phyloP scores from a whole-genome alignment of 2,329 filamentous ascomycete species.

The Verticillium nubilum region DNA sequence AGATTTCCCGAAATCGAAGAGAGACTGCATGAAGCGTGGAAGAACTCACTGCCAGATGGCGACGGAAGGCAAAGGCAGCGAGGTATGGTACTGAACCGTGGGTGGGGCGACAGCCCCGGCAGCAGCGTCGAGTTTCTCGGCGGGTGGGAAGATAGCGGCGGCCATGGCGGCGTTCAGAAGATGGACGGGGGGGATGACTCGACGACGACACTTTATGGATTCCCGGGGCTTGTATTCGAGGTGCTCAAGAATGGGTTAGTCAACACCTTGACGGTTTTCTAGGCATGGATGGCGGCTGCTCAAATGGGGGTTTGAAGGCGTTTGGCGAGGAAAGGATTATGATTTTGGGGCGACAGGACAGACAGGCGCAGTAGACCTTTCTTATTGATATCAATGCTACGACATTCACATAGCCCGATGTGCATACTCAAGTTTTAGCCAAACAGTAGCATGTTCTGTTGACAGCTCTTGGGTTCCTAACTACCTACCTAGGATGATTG shows the following conservation, averaged over 20 bases:
- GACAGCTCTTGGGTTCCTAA: too few relatives aligned
- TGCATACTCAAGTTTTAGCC: too few relatives aligned
- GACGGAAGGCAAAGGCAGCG: constrained; percentile 48
- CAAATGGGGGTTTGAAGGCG: neutral
- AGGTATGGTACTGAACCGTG: constrained; percentile 86
- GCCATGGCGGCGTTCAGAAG: constrained; percentile 41
- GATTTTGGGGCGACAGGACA: neutral
- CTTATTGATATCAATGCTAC: neutral
- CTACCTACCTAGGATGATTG: too few relatives aligned
- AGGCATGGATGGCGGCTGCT: constrained; percentile 1
- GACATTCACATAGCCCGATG: too few relatives aligned
- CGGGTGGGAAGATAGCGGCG: constrained; percentile 73
- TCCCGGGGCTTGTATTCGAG: constrained; percentile 91
- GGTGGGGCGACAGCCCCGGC: constrained; percentile 86
- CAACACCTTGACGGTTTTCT: constrained; percentile 86
- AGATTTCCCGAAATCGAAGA: constrained; percentile 68
- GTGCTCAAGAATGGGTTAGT: constrained; percentile 89
- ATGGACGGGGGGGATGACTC: constrained; percentile 51
- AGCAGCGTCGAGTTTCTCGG: constrained; percentile 83
- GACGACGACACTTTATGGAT: constrained; percentile 83
- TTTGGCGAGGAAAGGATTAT: neutral
- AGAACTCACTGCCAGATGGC: constrained; percentile 53
- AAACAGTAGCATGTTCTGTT: too few relatives aligned
- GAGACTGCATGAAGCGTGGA: constrained; percentile 65
- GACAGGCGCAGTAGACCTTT: neutral